Evolutionary conservation across 2,329 filamentous ascomycete species (phyloP).

Genomic region (Nemania sp.): DNA sequence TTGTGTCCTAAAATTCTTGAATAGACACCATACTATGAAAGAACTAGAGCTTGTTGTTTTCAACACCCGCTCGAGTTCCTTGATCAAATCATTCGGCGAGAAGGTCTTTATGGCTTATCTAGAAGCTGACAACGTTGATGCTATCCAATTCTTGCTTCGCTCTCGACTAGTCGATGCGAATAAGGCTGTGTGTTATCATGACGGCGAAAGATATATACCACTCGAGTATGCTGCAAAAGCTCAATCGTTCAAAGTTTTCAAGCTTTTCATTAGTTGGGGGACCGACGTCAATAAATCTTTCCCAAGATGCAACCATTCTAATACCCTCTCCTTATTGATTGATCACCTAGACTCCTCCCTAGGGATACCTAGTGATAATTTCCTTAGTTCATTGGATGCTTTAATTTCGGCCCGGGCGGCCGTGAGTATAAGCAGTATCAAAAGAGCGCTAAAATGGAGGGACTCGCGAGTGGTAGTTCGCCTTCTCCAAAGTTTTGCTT

Average conservation of each 20-base stretch:
- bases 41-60: no score
- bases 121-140: no score
- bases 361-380: no score
- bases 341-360: neutral
- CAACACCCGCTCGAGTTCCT: no score
- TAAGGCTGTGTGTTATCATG: neutral
- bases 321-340: neutral
- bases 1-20: no score
- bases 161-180: no score
- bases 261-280: neutral
- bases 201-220: neutral
- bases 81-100: no score
- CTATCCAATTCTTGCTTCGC: no score
- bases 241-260: neutral
- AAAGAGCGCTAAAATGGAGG: neutral
- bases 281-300: conserved; percentile 18
- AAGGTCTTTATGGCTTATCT: no score
- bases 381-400: neutral
- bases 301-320: neutral
- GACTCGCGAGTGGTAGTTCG: neutral
- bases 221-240: neutral
- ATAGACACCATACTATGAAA: no score
- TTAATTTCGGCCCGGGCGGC: neutral
- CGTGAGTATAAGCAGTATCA: neutral
- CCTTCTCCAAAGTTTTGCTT: neutral